Evolutionary conservation across 805 yeast species (phyloP).

Genomic region (Kurtzmaniella cleridarum): DNA sequence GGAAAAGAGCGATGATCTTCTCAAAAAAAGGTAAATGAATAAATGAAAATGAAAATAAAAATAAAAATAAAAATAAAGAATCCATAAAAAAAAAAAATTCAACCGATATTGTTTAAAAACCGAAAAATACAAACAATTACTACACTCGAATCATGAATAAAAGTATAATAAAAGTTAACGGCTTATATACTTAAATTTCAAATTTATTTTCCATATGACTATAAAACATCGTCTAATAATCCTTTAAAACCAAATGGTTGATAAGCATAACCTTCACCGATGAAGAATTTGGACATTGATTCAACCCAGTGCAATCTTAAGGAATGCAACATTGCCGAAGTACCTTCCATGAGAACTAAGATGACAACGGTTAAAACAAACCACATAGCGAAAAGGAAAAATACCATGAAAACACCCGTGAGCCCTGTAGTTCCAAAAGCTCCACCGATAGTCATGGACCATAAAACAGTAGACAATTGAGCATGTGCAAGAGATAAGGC

Average conservation of each 20-base stretch:
- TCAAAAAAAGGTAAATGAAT: not conserved
- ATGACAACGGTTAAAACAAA: conserved; percentile 85
- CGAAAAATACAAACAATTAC: not conserved
- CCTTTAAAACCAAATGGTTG: conserved; percentile 74
- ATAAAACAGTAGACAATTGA: conserved; percentile 87
- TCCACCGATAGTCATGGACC: conserved; percentile 89
- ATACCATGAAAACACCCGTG: conserved; percentile 68
- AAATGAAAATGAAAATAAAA: not conserved
- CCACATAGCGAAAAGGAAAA: conserved; percentile 90
- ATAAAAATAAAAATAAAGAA: not conserved
- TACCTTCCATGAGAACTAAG: conserved; percentile 95
- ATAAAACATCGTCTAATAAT: conserved; percentile 20
- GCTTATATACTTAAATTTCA: no score
- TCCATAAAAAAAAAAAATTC: not conserved
- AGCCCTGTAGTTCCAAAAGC: conserved; percentile 66
- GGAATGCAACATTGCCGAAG: conserved; percentile 98
- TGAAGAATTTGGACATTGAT: conserved; percentile 96
- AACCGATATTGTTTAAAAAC: not conserved
- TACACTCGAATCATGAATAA: no score
- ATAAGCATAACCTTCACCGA: conserved; percentile 91
- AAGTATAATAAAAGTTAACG: no score
- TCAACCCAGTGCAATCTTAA: conserved; percentile 99
- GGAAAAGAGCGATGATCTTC: not conserved
- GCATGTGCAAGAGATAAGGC: conserved; percentile 96
- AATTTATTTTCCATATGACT: conserved; percentile 1